Conservation (phyloP, 345 rosid genomes). For the Corchorus olitorius region DNA sequence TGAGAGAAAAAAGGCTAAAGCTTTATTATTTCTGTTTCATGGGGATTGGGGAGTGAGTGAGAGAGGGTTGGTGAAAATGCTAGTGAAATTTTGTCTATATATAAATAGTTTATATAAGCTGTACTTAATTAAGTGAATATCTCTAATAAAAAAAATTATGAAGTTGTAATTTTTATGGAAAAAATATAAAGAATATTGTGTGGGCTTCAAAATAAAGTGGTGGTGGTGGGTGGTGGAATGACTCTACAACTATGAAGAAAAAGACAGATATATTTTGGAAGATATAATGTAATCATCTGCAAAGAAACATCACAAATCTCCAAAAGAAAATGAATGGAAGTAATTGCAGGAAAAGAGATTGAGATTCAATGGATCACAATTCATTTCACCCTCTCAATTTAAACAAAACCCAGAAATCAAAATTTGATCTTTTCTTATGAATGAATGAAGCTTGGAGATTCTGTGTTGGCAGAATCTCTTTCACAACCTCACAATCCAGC, state of each 20-base stretch:
- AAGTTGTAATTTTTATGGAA: neutral
- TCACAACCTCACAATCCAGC: slow-evolving; percentile 50
- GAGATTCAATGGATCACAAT: slow-evolving; percentile 68
- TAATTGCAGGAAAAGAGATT: slow-evolving; percentile 55
- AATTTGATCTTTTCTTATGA: neutral
- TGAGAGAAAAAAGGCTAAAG: neutral
- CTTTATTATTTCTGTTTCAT: slow-evolving; percentile 30
- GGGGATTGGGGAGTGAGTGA: slow-evolving; percentile 18
- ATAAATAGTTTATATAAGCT: neutral
- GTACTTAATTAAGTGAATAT: neutral
- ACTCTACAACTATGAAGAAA: slow-evolving; percentile 41
- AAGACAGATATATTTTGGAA: slow-evolving; percentile 27
- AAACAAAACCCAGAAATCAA: slow-evolving; percentile 18
- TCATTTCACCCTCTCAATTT: slow-evolving; percentile 21
- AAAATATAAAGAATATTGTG: neutral
- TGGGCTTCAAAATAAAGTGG: slow-evolving; percentile 34
- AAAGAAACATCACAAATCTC: slow-evolving; percentile 22
- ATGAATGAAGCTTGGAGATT: slow-evolving; percentile 27
- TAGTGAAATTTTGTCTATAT: slow-evolving; percentile 22
- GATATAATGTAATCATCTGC: slow-evolving; percentile 16
- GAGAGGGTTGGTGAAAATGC: slow-evolving; percentile 33
- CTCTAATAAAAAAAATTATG: neutral
- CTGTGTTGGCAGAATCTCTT: slow-evolving; percentile 59
- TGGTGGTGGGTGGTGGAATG: slow-evolving; percentile 39
- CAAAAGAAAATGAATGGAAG: slow-evolving; percentile 54